Base-by-base conservation (phyloP, 2,329 filamentous ascomycete species). In the Fusarium foetens region DNA sequence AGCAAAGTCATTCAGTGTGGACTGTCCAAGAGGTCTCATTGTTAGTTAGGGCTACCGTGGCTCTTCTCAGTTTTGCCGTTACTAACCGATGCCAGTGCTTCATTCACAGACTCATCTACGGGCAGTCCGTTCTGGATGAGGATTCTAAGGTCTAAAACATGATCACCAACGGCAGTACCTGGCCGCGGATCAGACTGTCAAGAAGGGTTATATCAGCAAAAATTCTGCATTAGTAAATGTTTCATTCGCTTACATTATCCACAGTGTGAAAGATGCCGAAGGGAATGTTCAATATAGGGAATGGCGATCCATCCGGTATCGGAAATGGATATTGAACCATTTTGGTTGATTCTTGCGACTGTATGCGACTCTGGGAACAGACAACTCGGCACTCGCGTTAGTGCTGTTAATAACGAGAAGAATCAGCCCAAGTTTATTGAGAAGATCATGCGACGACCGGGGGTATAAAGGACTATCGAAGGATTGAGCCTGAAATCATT, bases 21-120 rank as follows among this genome's bases (percentile, higher is more conserved):
- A 10, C 51, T 54, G 14, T 17, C 19, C 35, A 12, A 3, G 17
- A 31, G 5, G n/a, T 4, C 0, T n/a, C 0, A 6, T 2, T 6
- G 16, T 31, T 23, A 48, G 27, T 17, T 10, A 0, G 3, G 5
- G 12, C 4, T 3, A n/a, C 7, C 3, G 3, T 12, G 5, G 0
- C 14, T 48, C 27, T 17, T 23, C 27, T 7, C 8, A 14, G 4
- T 13, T 49, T 13, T 3, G 1, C 0, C 16, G 9, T 14, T 2
- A 54, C 51, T 54, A 16, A 54, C 51, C 25, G 21, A 41, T n/a
- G 1, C 4, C 1, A 54, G 9, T 23, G 36, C 25, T 13, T 39
- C 3, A 11, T 31, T 31, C 4, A 54, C 6, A 4, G 27, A 29
- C 2, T 31, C 2, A 2, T 41, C 11, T 17, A 31, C 11, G 2